Evolutionary conservation across 495 filamentous ascomycete genomes (phyloP), one percentile per base, ranked within the genome.

Genomic region (Annulohypoxylon moriforme): DNA sequence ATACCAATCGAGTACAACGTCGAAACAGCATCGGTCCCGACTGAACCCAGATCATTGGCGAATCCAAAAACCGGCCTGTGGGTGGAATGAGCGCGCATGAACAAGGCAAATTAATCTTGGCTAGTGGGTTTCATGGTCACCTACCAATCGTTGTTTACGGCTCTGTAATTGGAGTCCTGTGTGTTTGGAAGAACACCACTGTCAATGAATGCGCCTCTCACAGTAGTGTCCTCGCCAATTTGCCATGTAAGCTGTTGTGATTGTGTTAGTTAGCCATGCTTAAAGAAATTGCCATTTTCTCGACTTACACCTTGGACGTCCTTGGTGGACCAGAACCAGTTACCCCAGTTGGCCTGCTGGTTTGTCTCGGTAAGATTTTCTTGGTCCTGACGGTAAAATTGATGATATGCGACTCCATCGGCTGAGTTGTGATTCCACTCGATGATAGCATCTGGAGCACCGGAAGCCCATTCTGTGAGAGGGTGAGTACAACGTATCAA

Each of bases 301-400:
- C n/a, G 0, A 78, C 83, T 77, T 78, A 85, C 83, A 14, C 76
- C 75, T 5, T 75, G 61, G 6, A 31, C 42, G 24, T 71, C 64
- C 13, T 62, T 64, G 14, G 89, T 94, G 24, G 91, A 77, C 60
- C 85, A 92, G 78, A 94, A 92, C 76, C 96, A 88, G 46, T 87
- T 89, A 0, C 94, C 94, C 94, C 94, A 98, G 83, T 96, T 92
- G 0, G 92, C 87, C 42, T 89, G 89, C 71, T 97, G 92, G 27
- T 81, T 77, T 14, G 81, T 82, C 75, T 97, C 94, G 2, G 87
- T 86, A 33, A 96, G 88, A n/a, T 87, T 75, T 36, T 87, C 75
- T 78, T 97, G 91, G 7, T 79, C 81, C 60, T 87, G 80, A 47
- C 88, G 86, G 57, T 81, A 87, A 47, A 96, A 84, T 33, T 83